Conservation (phyloP, 23 red algal species). For the Gracilaria caudata region DNA sequence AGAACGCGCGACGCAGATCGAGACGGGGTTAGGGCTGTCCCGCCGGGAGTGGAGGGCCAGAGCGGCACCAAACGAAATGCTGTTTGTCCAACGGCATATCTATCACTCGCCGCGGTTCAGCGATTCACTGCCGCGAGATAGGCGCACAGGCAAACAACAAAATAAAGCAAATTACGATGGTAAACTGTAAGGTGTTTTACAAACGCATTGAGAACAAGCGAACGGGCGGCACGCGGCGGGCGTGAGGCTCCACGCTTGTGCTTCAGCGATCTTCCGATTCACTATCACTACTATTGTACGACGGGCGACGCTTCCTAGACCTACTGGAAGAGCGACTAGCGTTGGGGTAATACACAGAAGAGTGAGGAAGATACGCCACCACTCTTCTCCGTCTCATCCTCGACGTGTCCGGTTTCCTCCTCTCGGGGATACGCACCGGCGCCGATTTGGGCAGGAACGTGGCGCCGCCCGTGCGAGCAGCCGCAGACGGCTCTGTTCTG, state of each 20-base stretch:
- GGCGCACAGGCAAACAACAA: not conserved
- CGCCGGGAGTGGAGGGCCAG: no score
- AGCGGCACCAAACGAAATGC: no score
- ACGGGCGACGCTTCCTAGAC: not conserved
- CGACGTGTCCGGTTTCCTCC: not conserved
- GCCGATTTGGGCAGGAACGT: not conserved
- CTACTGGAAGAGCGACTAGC: not conserved
- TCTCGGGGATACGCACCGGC: not conserved
- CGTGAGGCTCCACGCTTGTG: no score
- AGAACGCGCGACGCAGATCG: no score
- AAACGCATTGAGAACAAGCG: not conserved
- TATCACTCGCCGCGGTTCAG: no score
- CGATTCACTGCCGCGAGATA: no score
- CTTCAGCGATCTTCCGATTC: conserved; percentile 12
- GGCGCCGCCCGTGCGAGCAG: not conserved
- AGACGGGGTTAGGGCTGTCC: no score
- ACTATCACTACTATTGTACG: conserved; percentile 8
- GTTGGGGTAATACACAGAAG: not conserved
- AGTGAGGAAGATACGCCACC: not conserved
- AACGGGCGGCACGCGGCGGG: no score
- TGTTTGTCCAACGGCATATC: no score
- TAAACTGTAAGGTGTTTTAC: not conserved
- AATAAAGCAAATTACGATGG: not conserved
- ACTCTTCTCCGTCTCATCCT: not conserved
- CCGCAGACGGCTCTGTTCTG: not conserved